Conservation (phyloP, 2,329 filamentous ascomycete genomes). For the Ophiostoma angusticollis region DNA sequence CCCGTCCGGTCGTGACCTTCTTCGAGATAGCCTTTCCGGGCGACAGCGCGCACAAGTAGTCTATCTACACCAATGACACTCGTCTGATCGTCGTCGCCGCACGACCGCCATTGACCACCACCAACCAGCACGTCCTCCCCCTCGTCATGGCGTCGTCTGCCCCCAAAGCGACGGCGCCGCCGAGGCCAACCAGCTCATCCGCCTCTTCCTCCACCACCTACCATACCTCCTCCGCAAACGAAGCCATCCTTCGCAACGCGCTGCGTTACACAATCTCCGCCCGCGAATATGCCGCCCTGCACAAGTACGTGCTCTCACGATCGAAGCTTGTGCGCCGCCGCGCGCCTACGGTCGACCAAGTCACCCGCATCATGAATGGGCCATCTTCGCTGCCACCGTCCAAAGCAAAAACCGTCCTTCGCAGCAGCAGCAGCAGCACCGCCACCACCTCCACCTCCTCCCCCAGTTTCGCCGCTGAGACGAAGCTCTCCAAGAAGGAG, state of each 20-base stretch:
- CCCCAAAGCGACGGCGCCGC: constrained; percentile 9
- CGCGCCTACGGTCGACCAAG: constrained; percentile 41
- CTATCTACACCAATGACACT: too few species aligned
- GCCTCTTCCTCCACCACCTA: background rate
- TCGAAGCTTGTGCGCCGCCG: constrained; percentile 44
- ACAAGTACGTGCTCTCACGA: constrained; percentile 69
- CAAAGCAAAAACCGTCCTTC: too few species aligned
- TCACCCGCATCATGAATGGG: constrained; percentile 42
- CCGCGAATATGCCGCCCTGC: constrained; percentile 73
- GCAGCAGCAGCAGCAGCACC: too few species aligned
- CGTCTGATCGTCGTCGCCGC: too few species aligned
- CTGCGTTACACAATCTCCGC: constrained; percentile 77
- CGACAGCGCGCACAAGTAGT: too few species aligned
- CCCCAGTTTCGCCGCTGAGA: constrained; percentile 9
- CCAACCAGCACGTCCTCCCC: background rate
- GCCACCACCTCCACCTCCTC: too few species aligned
- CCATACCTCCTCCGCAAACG: constrained; percentile 27
- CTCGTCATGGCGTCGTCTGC: constrained; percentile 11
- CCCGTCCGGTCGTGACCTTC: constrained; percentile 6
- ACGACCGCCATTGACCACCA: too few species aligned
- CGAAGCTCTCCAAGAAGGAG: constrained; percentile 19
- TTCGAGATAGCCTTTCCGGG: too few species aligned
- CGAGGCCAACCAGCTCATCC: constrained; percentile 1
- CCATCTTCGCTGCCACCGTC: constrained; percentile 8
- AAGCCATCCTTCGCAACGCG: constrained; percentile 71